Conservation (phyloP, 2,329 filamentous ascomycete genomes). For the Monosporascus cannonballus region DNA sequence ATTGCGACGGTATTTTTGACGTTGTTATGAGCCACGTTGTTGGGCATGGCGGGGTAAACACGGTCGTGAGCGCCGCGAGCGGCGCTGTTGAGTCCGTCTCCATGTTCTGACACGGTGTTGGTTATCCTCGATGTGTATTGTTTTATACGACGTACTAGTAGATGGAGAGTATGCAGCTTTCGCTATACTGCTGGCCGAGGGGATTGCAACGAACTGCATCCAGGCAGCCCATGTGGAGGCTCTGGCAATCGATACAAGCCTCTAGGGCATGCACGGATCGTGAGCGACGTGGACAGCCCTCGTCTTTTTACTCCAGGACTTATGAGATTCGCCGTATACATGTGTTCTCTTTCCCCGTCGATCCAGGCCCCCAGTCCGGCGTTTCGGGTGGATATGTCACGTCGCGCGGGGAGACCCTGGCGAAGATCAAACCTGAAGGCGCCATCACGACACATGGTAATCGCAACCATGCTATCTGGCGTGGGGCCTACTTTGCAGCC, state of each 20-base stretch:
- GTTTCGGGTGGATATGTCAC: background rate
- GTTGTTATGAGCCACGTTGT: slow-evolving; percentile 34
- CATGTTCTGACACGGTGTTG: background rate
- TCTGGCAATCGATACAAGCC: background rate
- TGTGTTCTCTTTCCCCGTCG: background rate
- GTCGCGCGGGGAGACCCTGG: background rate
- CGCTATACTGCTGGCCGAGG: background rate
- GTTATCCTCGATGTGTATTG: background rate
- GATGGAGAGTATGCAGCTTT: background rate
- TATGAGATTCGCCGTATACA: background rate
- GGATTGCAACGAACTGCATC: background rate
- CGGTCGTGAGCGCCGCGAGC: slow-evolving; percentile 32
- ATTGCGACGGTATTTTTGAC: slow-evolving; percentile 32
- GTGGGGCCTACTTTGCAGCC: background rate
- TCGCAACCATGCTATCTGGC: background rate
- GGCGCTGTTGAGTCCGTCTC: slow-evolving; percentile 9
- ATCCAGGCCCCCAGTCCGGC: background rate
- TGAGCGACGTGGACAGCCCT: background rate
- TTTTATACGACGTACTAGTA: background rate
- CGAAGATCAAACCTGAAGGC: background rate
- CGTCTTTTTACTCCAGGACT: background rate
- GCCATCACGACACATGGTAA: background rate
- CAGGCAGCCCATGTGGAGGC: background rate
- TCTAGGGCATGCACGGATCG: background rate
- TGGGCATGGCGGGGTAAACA: slow-evolving; percentile 34